These are phyloP conservation scores for Podaxis sp. DNA, from an alignment of 768 basidiomycete species.

Conservation along the genomic window DNA sequence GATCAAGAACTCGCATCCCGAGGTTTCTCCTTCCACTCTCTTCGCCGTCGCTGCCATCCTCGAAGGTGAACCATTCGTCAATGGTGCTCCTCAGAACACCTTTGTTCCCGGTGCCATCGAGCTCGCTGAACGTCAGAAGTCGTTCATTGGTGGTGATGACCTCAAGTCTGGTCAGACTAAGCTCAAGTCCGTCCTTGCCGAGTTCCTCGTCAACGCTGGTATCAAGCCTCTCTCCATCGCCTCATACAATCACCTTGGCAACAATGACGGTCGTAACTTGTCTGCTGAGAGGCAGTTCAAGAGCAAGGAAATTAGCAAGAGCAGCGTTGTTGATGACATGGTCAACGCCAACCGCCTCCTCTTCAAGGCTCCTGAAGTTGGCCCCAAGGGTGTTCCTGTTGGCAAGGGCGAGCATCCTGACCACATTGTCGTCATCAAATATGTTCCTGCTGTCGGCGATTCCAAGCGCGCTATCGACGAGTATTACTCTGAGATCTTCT, in stretches of 20 bases:
- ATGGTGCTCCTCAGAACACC: conserved; percentile 98
- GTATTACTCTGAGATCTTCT: conserved; percentile 98
- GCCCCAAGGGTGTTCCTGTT: conserved; percentile 43
- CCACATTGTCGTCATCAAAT: conserved; percentile 96
- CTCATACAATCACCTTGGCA: conserved; percentile 98
- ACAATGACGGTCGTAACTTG: conserved; percentile 95
- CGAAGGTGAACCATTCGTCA: conserved; percentile 93
- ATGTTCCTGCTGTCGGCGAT: conserved; percentile 94
- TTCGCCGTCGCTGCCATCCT: conserved; percentile 96
- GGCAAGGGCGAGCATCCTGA: conserved; percentile 97
- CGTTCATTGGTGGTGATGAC: conserved; percentile 97
- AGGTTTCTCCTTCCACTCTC: conserved; percentile 95
- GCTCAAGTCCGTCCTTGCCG: conserved; percentile 94
- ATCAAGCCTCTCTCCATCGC: conserved; percentile 98
- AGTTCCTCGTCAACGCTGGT: conserved; percentile 98
- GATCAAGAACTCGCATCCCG: conserved; percentile 82
- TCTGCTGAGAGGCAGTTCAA: conserved; percentile 91
- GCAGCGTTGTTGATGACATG: conserved; percentile 98
- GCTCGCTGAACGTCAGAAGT: conserved; percentile 84
- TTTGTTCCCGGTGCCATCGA: conserved; percentile 95
- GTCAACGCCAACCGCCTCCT: conserved; percentile 87
- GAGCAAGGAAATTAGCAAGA: conserved; percentile 98
- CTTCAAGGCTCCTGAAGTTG: conserved; percentile 76
- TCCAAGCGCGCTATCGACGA: conserved; percentile 99
- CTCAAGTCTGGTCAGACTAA: conserved; percentile 98